These are phyloP conservation scores for Coemansia sp. DNA, from an alignment of 192 early-diverging fungal species.

Conservation along the genomic window DNA sequence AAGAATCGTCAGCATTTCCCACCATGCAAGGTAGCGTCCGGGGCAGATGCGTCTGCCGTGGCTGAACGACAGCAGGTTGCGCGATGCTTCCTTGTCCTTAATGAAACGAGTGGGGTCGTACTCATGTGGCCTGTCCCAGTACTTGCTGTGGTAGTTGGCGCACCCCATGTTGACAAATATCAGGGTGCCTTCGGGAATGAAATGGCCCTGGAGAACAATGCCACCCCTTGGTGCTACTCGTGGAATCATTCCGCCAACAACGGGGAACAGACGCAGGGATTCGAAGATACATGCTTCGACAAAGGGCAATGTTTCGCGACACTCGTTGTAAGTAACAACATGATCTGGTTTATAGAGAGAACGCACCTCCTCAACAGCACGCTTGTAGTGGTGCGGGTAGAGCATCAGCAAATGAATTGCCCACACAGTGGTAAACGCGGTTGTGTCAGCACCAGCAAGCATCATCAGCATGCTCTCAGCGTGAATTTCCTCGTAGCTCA, in stretches of 20 bases:
- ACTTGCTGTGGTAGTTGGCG: slow-evolving; percentile 10
- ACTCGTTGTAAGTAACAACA: slow-evolving; percentile 21
- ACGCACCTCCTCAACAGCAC: slow-evolving; percentile 24
- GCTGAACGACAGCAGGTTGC: slow-evolving; percentile 24
- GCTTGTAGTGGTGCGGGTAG: slow-evolving; percentile 17
- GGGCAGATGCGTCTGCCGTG: slow-evolving; percentile 28
- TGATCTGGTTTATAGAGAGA: slow-evolving; percentile 12
- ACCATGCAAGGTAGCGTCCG: slow-evolving; percentile 25
- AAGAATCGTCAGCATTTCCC: slow-evolving; percentile 25
- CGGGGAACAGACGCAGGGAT: slow-evolving; percentile 31
- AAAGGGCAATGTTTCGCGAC: slow-evolving; percentile 17
- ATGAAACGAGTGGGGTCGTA: slow-evolving; percentile 22
- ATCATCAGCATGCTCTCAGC: slow-evolving; percentile 31
- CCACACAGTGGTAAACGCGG: slow-evolving; percentile 25
- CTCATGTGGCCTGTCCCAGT: slow-evolving; percentile 21
- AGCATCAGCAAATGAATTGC: slow-evolving; percentile 21
- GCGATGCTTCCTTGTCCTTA: slow-evolving; percentile 6
- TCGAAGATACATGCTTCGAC: slow-evolving; percentile 36
- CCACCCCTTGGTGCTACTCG: slow-evolving; percentile 28
- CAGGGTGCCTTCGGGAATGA: slow-evolving; percentile 22
- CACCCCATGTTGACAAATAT: slow-evolving; percentile 15
- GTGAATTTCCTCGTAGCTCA: slow-evolving; percentile 23
- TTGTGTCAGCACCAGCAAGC: slow-evolving; percentile 19
- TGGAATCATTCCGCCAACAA: slow-evolving; percentile 15
- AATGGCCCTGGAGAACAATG: slow-evolving; percentile 14